Evolutionary conservation across 768 basidiomycete genomes (phyloP).

Genomic region (Russula ochroleuca): DNA sequence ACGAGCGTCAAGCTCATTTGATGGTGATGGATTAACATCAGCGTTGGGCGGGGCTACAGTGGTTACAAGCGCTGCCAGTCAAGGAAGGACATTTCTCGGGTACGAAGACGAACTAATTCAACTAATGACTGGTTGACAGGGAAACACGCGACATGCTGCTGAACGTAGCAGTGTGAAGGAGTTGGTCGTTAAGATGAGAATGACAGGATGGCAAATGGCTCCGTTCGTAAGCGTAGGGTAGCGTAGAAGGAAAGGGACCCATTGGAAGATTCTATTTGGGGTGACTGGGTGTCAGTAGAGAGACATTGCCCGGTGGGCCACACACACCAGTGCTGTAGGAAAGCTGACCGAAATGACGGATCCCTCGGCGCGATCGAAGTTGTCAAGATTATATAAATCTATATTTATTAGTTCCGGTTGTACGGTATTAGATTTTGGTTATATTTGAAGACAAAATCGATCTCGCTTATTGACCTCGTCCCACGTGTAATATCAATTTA

Average conservation of each 20-base stretch:
- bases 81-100: background rate
- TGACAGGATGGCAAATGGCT: background rate
- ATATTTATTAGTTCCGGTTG: background rate
- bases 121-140: background rate
- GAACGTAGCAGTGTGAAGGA: background rate
- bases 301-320: too few species aligned
- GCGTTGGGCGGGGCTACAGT: background rate
- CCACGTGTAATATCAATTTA: background rate
- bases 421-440: background rate
- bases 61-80: background rate
- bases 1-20: background rate
- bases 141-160: background rate
- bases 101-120: background rate
- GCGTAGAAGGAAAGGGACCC: too few species aligned
- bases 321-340: too few species aligned
- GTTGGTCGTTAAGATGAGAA: background rate
- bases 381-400: background rate
- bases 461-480: background rate
- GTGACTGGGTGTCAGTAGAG: too few species aligned
- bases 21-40: background rate
- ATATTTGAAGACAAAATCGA: background rate
- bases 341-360: background rate
- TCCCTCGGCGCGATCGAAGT: background rate
- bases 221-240: background rate
- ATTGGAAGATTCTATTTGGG: too few species aligned